Evolutionary conservation across 148 eudicot species (phyloP).

Genomic region (Camellia granthamiana): DNA sequence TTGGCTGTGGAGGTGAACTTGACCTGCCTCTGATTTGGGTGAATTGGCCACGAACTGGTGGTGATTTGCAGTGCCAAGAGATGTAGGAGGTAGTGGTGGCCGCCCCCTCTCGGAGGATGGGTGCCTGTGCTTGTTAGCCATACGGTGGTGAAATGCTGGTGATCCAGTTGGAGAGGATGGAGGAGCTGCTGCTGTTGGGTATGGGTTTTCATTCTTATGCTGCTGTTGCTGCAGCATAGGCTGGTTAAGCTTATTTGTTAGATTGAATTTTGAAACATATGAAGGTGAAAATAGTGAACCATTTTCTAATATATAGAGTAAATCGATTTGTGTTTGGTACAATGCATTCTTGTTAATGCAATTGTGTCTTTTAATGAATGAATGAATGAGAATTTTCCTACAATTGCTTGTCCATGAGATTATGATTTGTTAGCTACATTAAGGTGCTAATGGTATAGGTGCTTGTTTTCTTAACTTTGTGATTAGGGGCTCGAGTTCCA

Average conservation of each 20-base stretch:
- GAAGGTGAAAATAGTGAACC: no score
- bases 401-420: no score
- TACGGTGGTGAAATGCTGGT: slow-evolving; percentile 1
- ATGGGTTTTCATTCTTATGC: slow-evolving; percentile 8
- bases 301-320: no score
- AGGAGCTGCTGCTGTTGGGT: background rate
- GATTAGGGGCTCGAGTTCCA: no score
- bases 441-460: no score
- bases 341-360: no score
- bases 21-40: slow-evolving; percentile 13
- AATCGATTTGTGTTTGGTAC: no score
- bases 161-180: background rate
- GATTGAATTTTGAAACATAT: no score
- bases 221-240: background rate
- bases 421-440: no score
- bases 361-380: no score
- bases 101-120: background rate
- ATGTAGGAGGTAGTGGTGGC: background rate
- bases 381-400: no score
- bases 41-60: background rate
- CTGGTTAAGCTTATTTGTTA: background rate
- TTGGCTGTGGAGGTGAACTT: slow-evolving; percentile 16
- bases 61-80: background rate
- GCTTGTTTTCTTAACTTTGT: no score
- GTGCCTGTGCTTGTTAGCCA: background rate